A percentile compares a stretch with the other conserved stretches of the same genome.
These are phyloP conservation scores for Pestalotiopsis sp. DNA, from an alignment of 2,329 filamentous ascomycete species.

Conservation along the genomic window DNA sequence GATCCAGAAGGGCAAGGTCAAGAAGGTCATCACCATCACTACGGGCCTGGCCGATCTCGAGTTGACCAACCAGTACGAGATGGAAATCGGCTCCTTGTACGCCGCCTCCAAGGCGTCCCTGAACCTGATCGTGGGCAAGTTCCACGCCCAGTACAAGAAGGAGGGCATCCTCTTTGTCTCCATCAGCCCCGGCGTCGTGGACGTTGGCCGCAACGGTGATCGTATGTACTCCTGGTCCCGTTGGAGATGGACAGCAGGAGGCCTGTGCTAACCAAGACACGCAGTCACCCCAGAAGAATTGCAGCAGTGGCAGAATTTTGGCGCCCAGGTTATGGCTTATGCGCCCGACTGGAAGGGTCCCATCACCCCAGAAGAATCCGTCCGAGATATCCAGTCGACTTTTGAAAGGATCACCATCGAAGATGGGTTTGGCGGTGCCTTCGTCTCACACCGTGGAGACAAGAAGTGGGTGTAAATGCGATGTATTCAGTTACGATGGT, in stretches of 20 bases:
- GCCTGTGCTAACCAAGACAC: constrained; percentile 51
- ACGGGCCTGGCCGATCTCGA: constrained; percentile 46
- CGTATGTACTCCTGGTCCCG: constrained; percentile 19
- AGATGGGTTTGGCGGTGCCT: constrained; percentile 38
- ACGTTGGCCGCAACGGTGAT: constrained; percentile 16
- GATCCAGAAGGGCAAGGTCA: constrained; percentile 47
- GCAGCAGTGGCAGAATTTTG: not conserved
- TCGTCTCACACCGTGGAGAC: constrained; percentile 48
- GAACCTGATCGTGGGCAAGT: constrained; percentile 35
- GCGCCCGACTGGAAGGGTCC: constrained; percentile 25
- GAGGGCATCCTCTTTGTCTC: constrained; percentile 46
- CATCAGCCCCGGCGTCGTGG: constrained; percentile 45
- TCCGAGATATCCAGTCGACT: constrained; percentile 17
- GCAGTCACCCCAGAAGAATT: not conserved
- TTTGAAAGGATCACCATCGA: constrained; percentile 26
- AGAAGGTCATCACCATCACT: constrained; percentile 55
- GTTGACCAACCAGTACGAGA: constrained; percentile 24
- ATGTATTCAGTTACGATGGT: too few relatives aligned
- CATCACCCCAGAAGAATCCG: constrained; percentile 16
- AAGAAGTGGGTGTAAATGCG: constrained; percentile 40
- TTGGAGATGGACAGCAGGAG: constrained; percentile 13
- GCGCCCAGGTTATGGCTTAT: constrained; percentile 18
- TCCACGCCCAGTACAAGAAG: constrained; percentile 40
- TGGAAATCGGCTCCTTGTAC: constrained; percentile 45
- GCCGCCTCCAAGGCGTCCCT: constrained; percentile 35